These are phyloP conservation scores for Trichoderma hamatum DNA, from an alignment of 2,329 filamentous ascomycete genomes.

Conservation along the genomic window DNA sequence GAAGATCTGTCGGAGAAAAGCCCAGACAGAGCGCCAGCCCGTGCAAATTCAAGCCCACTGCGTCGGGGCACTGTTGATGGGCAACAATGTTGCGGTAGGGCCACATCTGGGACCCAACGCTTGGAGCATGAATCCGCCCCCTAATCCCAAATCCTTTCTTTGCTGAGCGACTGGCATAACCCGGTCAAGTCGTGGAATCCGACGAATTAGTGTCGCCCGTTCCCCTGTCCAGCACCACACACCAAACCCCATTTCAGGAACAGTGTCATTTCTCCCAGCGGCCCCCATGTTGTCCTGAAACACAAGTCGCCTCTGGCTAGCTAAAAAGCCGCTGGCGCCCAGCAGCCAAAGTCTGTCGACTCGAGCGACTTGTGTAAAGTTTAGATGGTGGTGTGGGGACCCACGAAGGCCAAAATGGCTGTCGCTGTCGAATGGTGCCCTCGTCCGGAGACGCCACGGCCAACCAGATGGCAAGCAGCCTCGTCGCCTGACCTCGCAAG, in stretches of 20 bases:
- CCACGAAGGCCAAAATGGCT: conserved; percentile 8
- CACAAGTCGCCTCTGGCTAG: conserved; percentile 29
- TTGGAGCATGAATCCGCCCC: conserved; percentile 21
- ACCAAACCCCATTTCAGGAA: conserved; percentile 37
- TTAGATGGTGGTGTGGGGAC: conserved; percentile 25
- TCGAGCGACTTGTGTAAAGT: not conserved
- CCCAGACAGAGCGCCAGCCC: conserved; percentile 17
- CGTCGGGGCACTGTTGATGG: conserved; percentile 23
- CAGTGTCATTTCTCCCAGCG: conserved; percentile 36
- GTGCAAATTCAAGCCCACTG: conserved; percentile 20
- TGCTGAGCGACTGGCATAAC: conserved; percentile 21
- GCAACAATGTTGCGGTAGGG: conserved; percentile 4
- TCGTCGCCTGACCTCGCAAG: conserved; percentile 26
- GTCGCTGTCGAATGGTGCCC: conserved; percentile 24
- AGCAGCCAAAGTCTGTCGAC: conserved; percentile 18
- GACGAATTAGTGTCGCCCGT: conserved; percentile 24
- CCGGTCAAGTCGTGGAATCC: conserved; percentile 22
- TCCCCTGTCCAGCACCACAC: conserved; percentile 26
- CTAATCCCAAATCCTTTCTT: conserved; percentile 26
- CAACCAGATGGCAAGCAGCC: conserved; percentile 20
- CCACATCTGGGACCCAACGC: conserved; percentile 18
- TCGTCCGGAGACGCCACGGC: conserved; percentile 18
- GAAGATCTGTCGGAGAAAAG: conserved; percentile 31
- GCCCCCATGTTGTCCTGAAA: conserved; percentile 37
- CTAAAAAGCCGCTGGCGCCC: conserved; percentile 1